Evolutionary conservation across 352 stramenopile genomes (phyloP).

Genomic region (Phytophthora idaei): DNA sequence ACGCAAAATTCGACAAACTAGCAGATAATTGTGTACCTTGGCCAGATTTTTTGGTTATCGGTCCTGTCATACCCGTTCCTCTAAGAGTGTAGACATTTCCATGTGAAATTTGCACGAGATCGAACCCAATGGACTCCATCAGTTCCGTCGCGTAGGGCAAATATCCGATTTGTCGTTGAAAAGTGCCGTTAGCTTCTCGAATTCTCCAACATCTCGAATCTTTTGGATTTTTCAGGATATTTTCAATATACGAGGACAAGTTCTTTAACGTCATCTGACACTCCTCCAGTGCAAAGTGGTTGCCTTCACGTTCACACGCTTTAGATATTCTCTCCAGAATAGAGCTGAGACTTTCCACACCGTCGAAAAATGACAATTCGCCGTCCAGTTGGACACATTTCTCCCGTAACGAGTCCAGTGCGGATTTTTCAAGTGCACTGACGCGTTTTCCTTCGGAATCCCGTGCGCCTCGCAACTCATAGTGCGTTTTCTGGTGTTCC

Average conservation of each 20-base stretch:
- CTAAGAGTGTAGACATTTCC: slow-evolving; percentile 57
- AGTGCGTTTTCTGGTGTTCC: slow-evolving; percentile 59
- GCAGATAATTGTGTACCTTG: slow-evolving; percentile 16
- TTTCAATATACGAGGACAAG: slow-evolving; percentile 55
- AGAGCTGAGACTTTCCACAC: slow-evolving; percentile 64
- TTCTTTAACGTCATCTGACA: slow-evolving; percentile 43
- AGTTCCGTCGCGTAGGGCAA: slow-evolving; percentile 52
- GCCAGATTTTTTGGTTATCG: background rate
- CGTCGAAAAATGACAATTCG: slow-evolving; percentile 62
- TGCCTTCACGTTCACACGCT: slow-evolving; percentile 30
- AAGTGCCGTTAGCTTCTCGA: slow-evolving; percentile 59
- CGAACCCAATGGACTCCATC: slow-evolving; percentile 71
- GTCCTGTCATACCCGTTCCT: slow-evolving; percentile 37
- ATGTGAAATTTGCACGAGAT: slow-evolving; percentile 45
- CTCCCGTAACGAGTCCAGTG: slow-evolving; percentile 49
- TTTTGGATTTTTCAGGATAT: slow-evolving; percentile 73
- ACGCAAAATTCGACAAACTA: slow-evolving; percentile 64
- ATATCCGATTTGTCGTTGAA: slow-evolving; percentile 68
- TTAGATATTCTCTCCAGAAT: slow-evolving; percentile 57
- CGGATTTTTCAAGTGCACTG: slow-evolving; percentile 47
- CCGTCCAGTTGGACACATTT: slow-evolving; percentile 60
- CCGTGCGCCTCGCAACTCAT: slow-evolving; percentile 54
- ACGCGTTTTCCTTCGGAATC: slow-evolving; percentile 48
- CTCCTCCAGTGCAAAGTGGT: slow-evolving; percentile 51
- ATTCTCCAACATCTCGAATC: slow-evolving; percentile 74